A percentile compares a stretch with the other conserved stretches of the same genome.
phyloP scores from a whole-genome alignment of 2,329 filamentous ascomycete species.

The Periconia sp. region DNA sequence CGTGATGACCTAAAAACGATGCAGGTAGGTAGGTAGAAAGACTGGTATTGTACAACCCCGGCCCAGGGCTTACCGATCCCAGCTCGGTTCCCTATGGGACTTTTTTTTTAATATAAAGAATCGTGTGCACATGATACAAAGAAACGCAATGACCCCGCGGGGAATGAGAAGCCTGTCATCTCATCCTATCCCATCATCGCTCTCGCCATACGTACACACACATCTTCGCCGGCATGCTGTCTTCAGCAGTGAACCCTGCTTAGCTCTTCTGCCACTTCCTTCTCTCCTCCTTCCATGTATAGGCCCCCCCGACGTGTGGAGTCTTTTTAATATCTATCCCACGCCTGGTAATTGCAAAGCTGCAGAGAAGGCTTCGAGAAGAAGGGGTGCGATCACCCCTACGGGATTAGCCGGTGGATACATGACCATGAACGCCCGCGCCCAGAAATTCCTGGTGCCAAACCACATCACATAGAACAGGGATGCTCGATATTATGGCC shows the following conservation, averaged over 20 bases:
- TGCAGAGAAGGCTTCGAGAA: constrained; percentile 8
- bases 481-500: not conserved
- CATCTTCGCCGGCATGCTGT: not conserved
- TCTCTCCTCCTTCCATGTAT: not conserved
- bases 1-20: too few species aligned
- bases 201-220: not conserved
- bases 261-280: not conserved
- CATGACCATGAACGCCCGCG: constrained; percentile 1
- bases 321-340: constrained; percentile 5
- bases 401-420: constrained; percentile 17
- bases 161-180: not conserved
- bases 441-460: not conserved
- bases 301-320: not conserved
- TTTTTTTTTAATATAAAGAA: not conserved
- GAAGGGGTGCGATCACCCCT: constrained; percentile 10
- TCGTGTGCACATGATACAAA: constrained; percentile 5
- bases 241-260: not conserved
- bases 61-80: not conserved
- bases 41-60: too few species aligned
- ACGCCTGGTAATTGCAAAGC: not conserved
- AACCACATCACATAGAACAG: not conserved
- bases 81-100: not conserved
- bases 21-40: too few species aligned
- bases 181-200: too few species aligned
- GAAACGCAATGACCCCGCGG: not conserved